Evolutionary conservation across 2,329 filamentous ascomycete species (phyloP), one percentile per base, ranked within the genome.

Genomic region (Mollisia scopiformis): DNA sequence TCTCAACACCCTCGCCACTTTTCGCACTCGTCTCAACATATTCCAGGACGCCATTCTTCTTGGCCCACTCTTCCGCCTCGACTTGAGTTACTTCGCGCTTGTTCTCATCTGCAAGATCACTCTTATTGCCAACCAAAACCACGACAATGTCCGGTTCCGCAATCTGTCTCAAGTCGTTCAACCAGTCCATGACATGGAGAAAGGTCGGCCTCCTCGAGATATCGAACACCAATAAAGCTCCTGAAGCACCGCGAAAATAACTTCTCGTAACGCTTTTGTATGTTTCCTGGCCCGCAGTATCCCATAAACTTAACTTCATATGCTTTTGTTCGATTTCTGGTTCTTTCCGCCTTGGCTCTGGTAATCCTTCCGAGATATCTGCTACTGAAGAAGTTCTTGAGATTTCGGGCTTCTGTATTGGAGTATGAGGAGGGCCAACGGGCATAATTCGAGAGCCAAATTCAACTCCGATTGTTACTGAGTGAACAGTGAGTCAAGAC

Each of bases 11-110:
- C 74, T 96, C 92, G 55, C 95, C 95, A 64, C 89, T 96, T 82
- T 98, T 99, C 53, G 95, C 95, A 67, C 89, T 93, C 39, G 95
- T 99, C 80, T 99, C 95, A 64, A 98, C 92, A 74, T 98, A 98
- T 74, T 93, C 88, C 73, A 97, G 86, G 27, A 98, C 88, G 61
- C 91, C 91, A 76, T 98, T 97, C 67, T 83, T 79, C 62, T 82
- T 83, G 63, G 93, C 96, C 95, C 95, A 99, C 61, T 90, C 90
- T 72, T 94, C 88, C 2, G 95, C 95, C 78, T 98, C 94, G 67
- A 90, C 83, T 55, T 80, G 81, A 0, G 89, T 91, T 27, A 98
- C 93, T 73, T 96, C 90, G 59, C 94, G 84, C 77, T 88, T 86
- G 71, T 90, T 90, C 54, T 82, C 75, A 13, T 77, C 75, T 25